Percentiles rank a stretch among this genome's conserved stretches.
Conservation (phyloP, 352 stramenopile species). For the Phytophthora rubi region DNA sequence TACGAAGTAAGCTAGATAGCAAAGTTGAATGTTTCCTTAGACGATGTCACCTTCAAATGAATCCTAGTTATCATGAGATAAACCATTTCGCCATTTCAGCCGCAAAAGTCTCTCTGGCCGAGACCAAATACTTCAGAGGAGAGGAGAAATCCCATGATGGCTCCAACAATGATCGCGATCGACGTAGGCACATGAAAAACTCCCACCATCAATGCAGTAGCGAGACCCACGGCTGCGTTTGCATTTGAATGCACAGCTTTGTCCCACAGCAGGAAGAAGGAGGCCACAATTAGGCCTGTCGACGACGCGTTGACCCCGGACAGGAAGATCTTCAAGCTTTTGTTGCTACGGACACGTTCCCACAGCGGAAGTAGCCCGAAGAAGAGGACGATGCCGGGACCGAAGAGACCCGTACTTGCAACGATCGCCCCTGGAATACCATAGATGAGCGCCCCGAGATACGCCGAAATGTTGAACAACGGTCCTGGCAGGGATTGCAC, state of each 20-base stretch:
- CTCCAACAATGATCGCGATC: slow-evolving; percentile 63
- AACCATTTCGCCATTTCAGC: slow-evolving; percentile 6
- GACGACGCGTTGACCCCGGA: slow-evolving; percentile 92
- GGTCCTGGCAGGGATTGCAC: slow-evolving; percentile 94
- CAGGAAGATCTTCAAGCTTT: slow-evolving; percentile 87
- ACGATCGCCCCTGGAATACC: slow-evolving; percentile 90
- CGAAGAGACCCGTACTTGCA: slow-evolving; percentile 90
- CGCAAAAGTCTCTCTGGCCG: slow-evolving; percentile 61
- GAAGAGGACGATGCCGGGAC: slow-evolving; percentile 91
- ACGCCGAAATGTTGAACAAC: slow-evolving; percentile 96
- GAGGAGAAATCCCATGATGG: slow-evolving; percentile 58
- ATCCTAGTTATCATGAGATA: neutral
- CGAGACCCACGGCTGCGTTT: slow-evolving; percentile 85
- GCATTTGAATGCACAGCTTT: slow-evolving; percentile 83
- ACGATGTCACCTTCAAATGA: no score
- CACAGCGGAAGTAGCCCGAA: slow-evolving; percentile 94
- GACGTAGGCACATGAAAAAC: slow-evolving; percentile 79
- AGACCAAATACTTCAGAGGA: slow-evolving; percentile 56
- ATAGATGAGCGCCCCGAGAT: slow-evolving; percentile 89
- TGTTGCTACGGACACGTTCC: slow-evolving; percentile 87
- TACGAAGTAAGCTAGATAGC: no score
- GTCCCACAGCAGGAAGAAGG: slow-evolving; percentile 90
- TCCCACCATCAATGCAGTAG: slow-evolving; percentile 80
- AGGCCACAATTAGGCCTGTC: slow-evolving; percentile 91
- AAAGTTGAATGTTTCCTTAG: no score